Percentiles rank a stretch among this genome's conserved stretches.
phyloP scores from a whole-genome alignment of 2,329 filamentous ascomycete species.

The Calonectria ilicicola region DNA sequence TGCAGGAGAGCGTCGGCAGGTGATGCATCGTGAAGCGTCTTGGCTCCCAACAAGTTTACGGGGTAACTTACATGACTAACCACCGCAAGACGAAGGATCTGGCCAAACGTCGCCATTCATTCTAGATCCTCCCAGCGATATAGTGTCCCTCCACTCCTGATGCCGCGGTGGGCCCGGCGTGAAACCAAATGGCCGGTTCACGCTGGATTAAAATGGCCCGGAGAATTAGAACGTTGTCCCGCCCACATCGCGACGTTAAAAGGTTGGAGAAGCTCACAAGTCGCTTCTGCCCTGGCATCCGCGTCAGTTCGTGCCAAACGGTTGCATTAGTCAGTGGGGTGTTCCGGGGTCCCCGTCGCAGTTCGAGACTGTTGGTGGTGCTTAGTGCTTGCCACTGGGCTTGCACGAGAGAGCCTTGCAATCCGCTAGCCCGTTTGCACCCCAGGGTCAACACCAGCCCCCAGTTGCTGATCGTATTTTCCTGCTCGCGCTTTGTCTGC shows the following conservation, averaged over 20 bases:
- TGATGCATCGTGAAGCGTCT: too few relatives aligned
- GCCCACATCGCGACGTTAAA: not conserved
- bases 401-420: not conserved
- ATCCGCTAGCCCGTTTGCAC: not conserved
- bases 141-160: not conserved
- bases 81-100: not conserved
- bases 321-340: not conserved
- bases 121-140: not conserved
- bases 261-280: not conserved
- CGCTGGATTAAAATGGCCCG: not conserved
- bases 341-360: not conserved
- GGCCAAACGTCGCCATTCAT: not conserved
- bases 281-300: not conserved
- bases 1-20: too few relatives aligned
- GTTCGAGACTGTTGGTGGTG: not conserved
- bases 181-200: not conserved
- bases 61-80: too few relatives aligned
- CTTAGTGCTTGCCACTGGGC: not conserved
- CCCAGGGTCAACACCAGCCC: not conserved
- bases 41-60: too few relatives aligned
- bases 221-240: not conserved
- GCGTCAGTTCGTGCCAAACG: not conserved
- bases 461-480: not conserved
- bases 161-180: not conserved
- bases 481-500: not conserved